Base-by-base conservation (phyloP, 371 early-diverging fungal genomes). In the Dipsacomyces acuminosporus region DNA sequence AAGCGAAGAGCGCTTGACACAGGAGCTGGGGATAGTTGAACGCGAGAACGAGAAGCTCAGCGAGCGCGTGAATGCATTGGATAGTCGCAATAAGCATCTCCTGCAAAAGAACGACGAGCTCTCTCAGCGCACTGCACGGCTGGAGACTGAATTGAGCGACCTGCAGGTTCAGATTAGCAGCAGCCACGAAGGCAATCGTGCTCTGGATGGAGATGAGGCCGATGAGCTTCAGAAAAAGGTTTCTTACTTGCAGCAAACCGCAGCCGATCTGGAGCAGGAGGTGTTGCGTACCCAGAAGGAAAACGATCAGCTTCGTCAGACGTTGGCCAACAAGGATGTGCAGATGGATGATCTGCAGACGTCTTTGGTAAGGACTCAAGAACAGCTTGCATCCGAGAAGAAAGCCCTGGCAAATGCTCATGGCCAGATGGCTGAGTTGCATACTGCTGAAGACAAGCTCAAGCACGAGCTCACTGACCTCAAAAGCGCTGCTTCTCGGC, bases 61-160 rank as follows among this genome's bases (percentile, higher is more conserved):
- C 17, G 49, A 47, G 21, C 56, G 61, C 1, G 21, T 41, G 15
- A 51, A 25, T 8, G 13, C 20, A 24, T 41, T 61, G 15, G 48
- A 41, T 18, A 54, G 34, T 24, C 58, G 50, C 33, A 60, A 54
- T 41, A 43, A 30, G 34, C 17, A 19, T 26, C 54, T 60, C 15
- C 9, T 45, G 1, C 6, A 8, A 7, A 34, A 44, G 11, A 58
- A 52, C 42, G 67, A 67, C 30, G 64, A 63, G 38, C 64, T 63
- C 14, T 56, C 26, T 8, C 64, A 67, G 44, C 64, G 58, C n/a
- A 20, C 49, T 3, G 67, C 67, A 15, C 54, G 65, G 24, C 43
- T 64, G 3, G 67, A 67, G 30, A 57, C 51, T 2, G 67, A 67
- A 52, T 18, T 65, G 20, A 34, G 48, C 21, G 66, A 62, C 24